Conservation (phyloP, 139 green algal species). For the Picochlorum sp. region DNA sequence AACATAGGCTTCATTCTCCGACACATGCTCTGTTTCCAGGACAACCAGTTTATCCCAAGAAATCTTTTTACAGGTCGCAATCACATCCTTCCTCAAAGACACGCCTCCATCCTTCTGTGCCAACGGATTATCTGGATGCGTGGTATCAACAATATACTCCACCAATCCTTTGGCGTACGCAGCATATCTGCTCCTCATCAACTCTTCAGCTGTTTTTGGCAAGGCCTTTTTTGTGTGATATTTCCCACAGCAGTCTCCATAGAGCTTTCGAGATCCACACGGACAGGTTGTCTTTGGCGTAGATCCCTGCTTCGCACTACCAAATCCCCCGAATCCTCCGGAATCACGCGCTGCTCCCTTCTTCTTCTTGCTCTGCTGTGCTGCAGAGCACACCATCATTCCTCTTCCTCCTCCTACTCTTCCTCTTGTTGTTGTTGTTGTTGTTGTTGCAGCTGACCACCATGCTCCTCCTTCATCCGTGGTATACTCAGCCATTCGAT, state of each 20-base stretch:
- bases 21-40: conserved; percentile 5
- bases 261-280: conserved; percentile 16
- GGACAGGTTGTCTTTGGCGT: conserved; percentile 17
- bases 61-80: conserved; percentile 29
- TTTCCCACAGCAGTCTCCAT: conserved; percentile 29
- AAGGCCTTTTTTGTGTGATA: conserved; percentile 21
- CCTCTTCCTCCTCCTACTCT: too few species aligned
- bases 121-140: conserved; percentile 30
- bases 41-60: conserved; percentile 31
- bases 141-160: conserved; percentile 34
- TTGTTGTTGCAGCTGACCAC: too few species aligned
- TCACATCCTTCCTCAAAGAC: conserved; percentile 16
- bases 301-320: neutral
- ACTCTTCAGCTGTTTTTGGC: conserved; percentile 21
- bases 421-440: too few species aligned
- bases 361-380: too few species aligned
- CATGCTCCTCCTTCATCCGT: too few species aligned
- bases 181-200: conserved; percentile 27
- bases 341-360: too few species aligned
- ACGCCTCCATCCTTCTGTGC: neutral
- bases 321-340: neutral
- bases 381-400: too few species aligned
- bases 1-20: conserved; percentile 30
- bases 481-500: too few species aligned
- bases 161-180: conserved; percentile 30